A percentile compares a stretch with the other conserved stretches of the same genome.
phyloP scores from a whole-genome alignment of 805 yeast species.

The Sugiyamaella floridensis region DNA sequence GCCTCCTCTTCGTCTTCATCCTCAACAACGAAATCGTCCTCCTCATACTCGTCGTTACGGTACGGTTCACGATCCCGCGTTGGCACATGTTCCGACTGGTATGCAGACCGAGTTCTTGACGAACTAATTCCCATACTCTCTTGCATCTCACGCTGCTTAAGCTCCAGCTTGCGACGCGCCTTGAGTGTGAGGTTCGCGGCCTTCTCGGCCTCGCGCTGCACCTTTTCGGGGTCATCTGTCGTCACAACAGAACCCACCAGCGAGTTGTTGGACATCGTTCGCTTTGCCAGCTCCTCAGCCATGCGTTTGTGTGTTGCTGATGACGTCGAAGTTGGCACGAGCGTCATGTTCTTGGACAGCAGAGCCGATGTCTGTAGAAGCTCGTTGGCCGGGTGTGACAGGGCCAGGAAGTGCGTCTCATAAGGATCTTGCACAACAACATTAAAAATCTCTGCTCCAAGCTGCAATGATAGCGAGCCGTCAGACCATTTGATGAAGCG shows the following conservation, averaged over 20 bases:
- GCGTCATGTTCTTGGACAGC: slow-evolving; percentile 57
- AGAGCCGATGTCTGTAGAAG: slow-evolving; percentile 63
- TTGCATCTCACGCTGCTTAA: slow-evolving; percentile 28
- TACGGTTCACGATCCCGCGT: not conserved
- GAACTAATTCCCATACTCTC: slow-evolving; percentile 17
- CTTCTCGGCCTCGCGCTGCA: slow-evolving; percentile 37
- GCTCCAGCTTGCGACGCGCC: slow-evolving; percentile 37
- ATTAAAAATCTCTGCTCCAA: slow-evolving; percentile 86
- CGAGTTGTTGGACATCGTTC: slow-evolving; percentile 24
- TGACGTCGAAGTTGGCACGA: slow-evolving; percentile 85
- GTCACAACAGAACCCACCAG: slow-evolving; percentile 34
- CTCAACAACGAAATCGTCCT: slow-evolving; percentile 34
- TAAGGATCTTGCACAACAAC: slow-evolving; percentile 51
- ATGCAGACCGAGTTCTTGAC: slow-evolving; percentile 3
- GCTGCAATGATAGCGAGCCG: slow-evolving; percentile 75
- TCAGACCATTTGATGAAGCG: slow-evolving; percentile 92
- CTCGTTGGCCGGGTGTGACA: slow-evolving; percentile 64
- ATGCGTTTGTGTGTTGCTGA: slow-evolving; percentile 76
- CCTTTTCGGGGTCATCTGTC: slow-evolving; percentile 38
- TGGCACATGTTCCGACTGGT: not conserved
- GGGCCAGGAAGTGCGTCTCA: slow-evolving; percentile 65
- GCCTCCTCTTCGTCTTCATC: slow-evolving; percentile 29
- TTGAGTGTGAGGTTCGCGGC: slow-evolving; percentile 33
- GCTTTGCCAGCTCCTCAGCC: slow-evolving; percentile 40
- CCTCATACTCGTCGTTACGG: slow-evolving; percentile 28